Conservation (phyloP, 202 grass and related monocot genomes). For the Carex arenaria region DNA sequence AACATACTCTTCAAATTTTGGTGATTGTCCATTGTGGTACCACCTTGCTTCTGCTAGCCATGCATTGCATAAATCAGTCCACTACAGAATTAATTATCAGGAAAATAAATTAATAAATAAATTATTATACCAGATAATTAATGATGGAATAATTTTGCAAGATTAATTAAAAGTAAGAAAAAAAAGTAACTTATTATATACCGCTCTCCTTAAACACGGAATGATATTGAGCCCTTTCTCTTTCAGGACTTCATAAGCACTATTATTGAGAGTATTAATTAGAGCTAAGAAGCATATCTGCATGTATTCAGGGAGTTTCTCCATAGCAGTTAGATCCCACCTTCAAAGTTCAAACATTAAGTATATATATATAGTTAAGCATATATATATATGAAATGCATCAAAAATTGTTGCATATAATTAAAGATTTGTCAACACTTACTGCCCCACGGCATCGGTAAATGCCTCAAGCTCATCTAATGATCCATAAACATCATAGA, state of each 20-base stretch:
- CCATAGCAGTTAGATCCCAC: conserved; percentile 6
- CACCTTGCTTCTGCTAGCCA: conserved; percentile 26
- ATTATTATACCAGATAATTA: neutral
- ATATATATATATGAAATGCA: neutral
- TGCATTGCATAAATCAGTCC: conserved; percentile 25
- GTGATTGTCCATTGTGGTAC: neutral
- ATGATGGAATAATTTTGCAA: neutral
- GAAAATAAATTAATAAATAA: too few relatives aligned
- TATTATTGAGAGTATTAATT: neutral
- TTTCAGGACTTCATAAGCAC: neutral
- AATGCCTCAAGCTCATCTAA: conserved; percentile 30
- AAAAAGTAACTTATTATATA: neutral
- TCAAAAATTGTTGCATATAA: neutral
- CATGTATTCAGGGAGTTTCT: conserved; percentile 21
- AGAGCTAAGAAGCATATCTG: conserved; percentile 15
- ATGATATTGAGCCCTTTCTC: neutral
- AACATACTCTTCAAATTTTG: conserved; percentile 22
- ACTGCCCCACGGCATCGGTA: conserved; percentile 19
- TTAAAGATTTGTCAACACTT: neutral
- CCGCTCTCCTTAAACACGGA: neutral
- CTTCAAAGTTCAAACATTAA: conserved; percentile 7
- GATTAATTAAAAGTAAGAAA: neutral
- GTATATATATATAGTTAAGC: neutral
- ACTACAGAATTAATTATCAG: neutral
- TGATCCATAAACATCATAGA: conserved; percentile 32